Conservation (phyloP, 306 rosid species). For the Cucurbita argyrosperma region DNA sequence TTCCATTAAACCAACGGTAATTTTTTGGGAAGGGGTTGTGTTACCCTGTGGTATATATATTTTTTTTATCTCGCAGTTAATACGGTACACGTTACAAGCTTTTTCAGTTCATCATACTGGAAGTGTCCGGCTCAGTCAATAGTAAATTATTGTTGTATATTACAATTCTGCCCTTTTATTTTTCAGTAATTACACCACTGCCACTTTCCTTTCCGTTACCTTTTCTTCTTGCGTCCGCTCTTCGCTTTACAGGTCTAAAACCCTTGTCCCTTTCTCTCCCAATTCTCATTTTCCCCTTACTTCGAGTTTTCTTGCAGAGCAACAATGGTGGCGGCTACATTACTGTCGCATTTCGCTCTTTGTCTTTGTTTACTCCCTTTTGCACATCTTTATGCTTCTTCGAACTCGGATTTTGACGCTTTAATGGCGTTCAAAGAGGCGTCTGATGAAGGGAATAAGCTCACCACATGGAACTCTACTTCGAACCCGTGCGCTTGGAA, state of each 20-base stretch:
- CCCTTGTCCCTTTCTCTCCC: background rate
- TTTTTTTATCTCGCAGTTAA: background rate
- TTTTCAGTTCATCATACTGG: background rate
- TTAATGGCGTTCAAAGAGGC: conserved; percentile 43
- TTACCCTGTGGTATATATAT: background rate
- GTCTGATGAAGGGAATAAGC: conserved; percentile 36
- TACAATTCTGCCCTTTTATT: background rate
- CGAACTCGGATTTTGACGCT: conserved; percentile 29
- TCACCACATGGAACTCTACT: conserved; percentile 49
- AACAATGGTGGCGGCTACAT: conserved; percentile 31
- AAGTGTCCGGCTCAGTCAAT: background rate
- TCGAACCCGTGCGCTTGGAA: conserved; percentile 42
- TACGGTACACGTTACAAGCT: background rate
- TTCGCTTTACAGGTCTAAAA: background rate
- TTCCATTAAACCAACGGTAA: background rate
- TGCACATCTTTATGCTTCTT: conserved; percentile 5
- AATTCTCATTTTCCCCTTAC: background rate
- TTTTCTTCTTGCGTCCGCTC: background rate
- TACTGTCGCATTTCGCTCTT: background rate
- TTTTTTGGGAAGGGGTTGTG: background rate
- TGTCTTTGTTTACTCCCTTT: background rate
- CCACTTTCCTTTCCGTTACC: background rate
- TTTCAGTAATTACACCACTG: background rate
- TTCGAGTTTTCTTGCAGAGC: conserved; percentile 10
- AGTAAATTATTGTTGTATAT: background rate